These are phyloP conservation scores for Amaranthus tricolor DNA, from an alignment of 179 eudicot species.

Conservation along the genomic window DNA sequence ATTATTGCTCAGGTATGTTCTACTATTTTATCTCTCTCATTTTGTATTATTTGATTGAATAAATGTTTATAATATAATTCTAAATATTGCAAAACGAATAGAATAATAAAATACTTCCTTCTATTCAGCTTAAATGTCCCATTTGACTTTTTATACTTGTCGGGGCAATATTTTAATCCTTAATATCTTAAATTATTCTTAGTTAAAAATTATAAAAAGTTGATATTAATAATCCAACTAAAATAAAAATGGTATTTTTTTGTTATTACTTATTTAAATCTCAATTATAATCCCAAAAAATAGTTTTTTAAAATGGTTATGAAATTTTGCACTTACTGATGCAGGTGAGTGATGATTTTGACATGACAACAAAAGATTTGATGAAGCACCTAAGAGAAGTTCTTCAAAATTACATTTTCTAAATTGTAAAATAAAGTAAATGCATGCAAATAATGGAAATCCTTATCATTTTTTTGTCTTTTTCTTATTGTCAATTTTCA, in stretches of 20 bases:
- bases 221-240: too few species aligned
- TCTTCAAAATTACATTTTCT: neutral
- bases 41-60: neutral
- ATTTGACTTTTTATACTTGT: too few species aligned
- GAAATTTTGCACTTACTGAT: neutral
- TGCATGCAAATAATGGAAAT: neutral
- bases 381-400: neutral
- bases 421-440: neutral
- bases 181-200: too few species aligned
- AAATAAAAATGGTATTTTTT: neutral
- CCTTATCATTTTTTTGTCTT: neutral
- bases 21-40: neutral
- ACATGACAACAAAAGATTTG: neutral
- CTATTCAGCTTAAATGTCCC: too few species aligned
- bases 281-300: too few species aligned
- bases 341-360: neutral
- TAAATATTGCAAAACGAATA: too few species aligned
- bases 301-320: neutral
- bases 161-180: too few species aligned
- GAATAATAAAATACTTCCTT: too few species aligned
- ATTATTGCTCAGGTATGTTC: constrained; percentile 30
- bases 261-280: too few species aligned
- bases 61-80: neutral
- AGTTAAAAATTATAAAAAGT: too few species aligned
- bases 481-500: too few species aligned